Conservation (phyloP, 257 asterid genomes). For the Euphrasia confusa region DNA sequence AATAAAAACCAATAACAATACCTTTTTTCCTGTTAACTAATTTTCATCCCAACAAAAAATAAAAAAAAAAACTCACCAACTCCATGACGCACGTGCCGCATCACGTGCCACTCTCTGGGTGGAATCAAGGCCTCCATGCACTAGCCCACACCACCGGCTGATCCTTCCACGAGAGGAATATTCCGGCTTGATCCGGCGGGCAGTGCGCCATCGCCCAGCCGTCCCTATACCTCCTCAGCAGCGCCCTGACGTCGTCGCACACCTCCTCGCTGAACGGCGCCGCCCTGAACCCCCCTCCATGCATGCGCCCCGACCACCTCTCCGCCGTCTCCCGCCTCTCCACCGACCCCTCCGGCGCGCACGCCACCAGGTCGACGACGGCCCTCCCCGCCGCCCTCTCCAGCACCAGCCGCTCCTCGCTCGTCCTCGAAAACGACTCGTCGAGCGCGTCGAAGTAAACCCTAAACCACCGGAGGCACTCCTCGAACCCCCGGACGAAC, state of each 20-base stretch:
- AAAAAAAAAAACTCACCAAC: constrained; percentile 19
- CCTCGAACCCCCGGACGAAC: constrained; percentile 63
- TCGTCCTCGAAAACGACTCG: constrained; percentile 59
- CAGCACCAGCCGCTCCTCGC: constrained; percentile 86
- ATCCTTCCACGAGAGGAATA: constrained; percentile 94
- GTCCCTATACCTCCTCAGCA: constrained; percentile 84
- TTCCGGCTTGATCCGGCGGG: constrained; percentile 64
- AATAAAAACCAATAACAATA: constrained; percentile 19
- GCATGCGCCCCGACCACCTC: constrained; percentile 76
- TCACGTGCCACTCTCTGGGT: constrained; percentile 24
- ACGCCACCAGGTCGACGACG: constrained; percentile 75
- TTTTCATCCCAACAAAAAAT: constrained; percentile 29
- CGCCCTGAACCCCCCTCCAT: constrained; percentile 54
- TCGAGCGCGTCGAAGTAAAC: constrained; percentile 86
- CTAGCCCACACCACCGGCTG: constrained; percentile 99
- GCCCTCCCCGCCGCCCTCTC: constrained; percentile 89
- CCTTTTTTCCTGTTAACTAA: constrained; percentile 23
- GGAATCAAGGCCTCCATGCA: constrained; percentile 81
- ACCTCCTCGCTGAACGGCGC: constrained; percentile 68
- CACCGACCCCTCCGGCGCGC: constrained; percentile 53
- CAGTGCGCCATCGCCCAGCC: constrained; percentile 89
- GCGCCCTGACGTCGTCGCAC: constrained; percentile 84
- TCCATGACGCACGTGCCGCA: constrained; percentile 37
- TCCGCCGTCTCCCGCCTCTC: constrained; percentile 83
- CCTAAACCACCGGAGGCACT: constrained; percentile 88